phyloP scores from a whole-genome alignment of 495 filamentous ascomycete genomes.

The Staphylotrichum tortipilum region DNA sequence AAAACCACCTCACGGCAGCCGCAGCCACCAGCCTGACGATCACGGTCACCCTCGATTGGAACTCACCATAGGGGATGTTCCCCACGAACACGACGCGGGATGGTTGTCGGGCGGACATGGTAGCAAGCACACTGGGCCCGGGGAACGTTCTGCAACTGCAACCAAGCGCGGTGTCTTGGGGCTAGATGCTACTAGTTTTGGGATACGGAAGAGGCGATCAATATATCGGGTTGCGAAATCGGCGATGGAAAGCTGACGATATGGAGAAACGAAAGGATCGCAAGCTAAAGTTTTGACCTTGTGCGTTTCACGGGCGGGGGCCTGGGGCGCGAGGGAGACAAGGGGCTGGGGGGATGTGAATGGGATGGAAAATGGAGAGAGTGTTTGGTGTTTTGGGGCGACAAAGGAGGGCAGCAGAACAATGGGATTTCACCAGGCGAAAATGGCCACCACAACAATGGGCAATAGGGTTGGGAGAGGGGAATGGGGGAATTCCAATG shows the following conservation, averaged over 20 bases:
- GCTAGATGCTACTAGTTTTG: not conserved
- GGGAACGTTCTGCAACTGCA: not conserved
- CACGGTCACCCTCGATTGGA: too few relatives aligned
- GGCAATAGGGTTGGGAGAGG: not conserved
- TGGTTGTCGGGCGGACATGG: conserved; percentile 46
- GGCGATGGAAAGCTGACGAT: not conserved
- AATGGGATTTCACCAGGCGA: conserved; percentile 4
- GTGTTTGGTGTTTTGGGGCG: too few relatives aligned
- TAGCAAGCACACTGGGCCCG: conserved; percentile 3
- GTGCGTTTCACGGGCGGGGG: too few relatives aligned
- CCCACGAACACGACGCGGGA: conserved; percentile 69
- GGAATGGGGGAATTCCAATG: not conserved
- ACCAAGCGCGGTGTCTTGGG: not conserved
- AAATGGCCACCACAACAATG: conserved; percentile 8
- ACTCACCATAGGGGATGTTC: conserved; percentile 65
- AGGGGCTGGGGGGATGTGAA: too few relatives aligned
- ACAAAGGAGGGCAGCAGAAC: not conserved
- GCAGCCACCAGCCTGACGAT: too few relatives aligned
- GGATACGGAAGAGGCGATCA: too few relatives aligned
- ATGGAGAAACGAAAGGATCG: not conserved
- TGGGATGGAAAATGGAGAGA: not conserved
- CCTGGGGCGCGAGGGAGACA: too few relatives aligned
- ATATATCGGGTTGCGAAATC: not conserved
- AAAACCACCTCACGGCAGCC: too few relatives aligned
- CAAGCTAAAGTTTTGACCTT: too few relatives aligned